Evolutionary conservation across 2,329 filamentous ascomycete species (phyloP).

Genomic region (Emmonsiellopsis sp.): DNA sequence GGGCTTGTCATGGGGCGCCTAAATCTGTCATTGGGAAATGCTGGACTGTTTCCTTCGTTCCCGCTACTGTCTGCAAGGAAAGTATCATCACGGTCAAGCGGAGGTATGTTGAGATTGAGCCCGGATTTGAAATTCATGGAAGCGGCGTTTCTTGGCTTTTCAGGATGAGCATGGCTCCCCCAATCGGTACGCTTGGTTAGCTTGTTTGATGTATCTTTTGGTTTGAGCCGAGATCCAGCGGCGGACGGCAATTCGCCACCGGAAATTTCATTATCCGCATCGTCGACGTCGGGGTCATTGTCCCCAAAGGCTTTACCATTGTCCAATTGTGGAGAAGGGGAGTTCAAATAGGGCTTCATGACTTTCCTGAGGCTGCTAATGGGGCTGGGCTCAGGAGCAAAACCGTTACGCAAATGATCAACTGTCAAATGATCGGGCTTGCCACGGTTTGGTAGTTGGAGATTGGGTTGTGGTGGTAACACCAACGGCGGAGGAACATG

Average conservation of each 20-base stretch:
- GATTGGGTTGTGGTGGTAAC: constrained; percentile 36
- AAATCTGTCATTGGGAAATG: constrained; percentile 6
- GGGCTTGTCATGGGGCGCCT: constrained; percentile 17
- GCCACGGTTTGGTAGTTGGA: constrained; percentile 22
- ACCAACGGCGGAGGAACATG: constrained; percentile 49
- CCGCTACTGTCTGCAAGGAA: constrained; percentile 28
- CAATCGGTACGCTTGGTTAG: not conserved
- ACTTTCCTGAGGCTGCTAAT: constrained; percentile 74
- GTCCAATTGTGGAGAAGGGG: constrained; percentile 8
- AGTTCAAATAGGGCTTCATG: constrained; percentile 73
- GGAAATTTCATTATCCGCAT: constrained; percentile 16
- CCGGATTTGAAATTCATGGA: constrained; percentile 14
- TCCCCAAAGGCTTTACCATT: not conserved
- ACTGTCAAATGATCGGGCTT: constrained; percentile 13
- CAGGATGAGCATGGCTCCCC: not conserved
- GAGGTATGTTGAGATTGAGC: constrained; percentile 19
- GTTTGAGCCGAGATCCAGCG: constrained; percentile 1
- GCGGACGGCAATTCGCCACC: constrained; percentile 14
- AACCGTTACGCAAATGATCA: constrained; percentile 11
- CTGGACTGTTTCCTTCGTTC: constrained; percentile 19
- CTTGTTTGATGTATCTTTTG: not conserved
- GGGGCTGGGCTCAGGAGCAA: constrained; percentile 44
- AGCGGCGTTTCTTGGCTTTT: not conserved
- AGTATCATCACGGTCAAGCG: constrained; percentile 20
- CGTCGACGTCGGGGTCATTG: constrained; percentile 4